These are phyloP conservation scores for Cajanus cajan DNA, from an alignment of 306 rosid species.

Conservation along the genomic window DNA sequence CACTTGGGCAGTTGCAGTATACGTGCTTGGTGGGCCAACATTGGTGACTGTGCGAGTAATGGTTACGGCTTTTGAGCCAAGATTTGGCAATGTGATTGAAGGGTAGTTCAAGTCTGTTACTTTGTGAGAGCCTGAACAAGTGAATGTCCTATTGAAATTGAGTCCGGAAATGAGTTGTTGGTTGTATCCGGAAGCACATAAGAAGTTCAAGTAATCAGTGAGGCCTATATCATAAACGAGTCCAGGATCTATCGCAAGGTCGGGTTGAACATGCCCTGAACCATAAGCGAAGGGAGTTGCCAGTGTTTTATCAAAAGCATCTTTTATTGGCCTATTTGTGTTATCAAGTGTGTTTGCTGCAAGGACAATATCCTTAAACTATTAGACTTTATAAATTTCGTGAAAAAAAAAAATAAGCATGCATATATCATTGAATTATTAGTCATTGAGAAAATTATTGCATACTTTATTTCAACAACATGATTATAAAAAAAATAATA, in stretches of 20 bases:
- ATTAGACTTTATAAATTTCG: no score
- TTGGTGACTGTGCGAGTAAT: constrained; percentile 24
- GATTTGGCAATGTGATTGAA: constrained; percentile 32
- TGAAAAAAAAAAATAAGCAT: no score
- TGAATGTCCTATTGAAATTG: constrained; percentile 1
- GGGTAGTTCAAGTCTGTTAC: constrained; percentile 33
- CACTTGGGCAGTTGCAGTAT: not conserved
- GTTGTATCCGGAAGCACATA: constrained; percentile 28
- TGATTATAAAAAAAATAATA: no score
- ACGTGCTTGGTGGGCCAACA: constrained; percentile 28
- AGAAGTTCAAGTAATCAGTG: constrained; percentile 26
- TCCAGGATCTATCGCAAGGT: constrained; percentile 32
- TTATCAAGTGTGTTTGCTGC: constrained; percentile 14
- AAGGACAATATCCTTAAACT: not conserved
- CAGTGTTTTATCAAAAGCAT: not conserved
- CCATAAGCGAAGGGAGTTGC: constrained; percentile 29
- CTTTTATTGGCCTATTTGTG: constrained; percentile 6
- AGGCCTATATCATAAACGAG: constrained; percentile 18
- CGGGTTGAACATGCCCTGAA: constrained; percentile 24
- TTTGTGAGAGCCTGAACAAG: not conserved
- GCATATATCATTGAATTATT: no score
- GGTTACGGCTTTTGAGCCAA: not conserved
- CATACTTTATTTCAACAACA: no score
- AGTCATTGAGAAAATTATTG: no score
- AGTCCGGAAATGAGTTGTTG: constrained; percentile 16